Percentiles rank a stretch among this genome's conserved stretches.
phyloP scores from a whole-genome alignment of 2,329 filamentous ascomycete genomes.

The Phoma sp. region DNA sequence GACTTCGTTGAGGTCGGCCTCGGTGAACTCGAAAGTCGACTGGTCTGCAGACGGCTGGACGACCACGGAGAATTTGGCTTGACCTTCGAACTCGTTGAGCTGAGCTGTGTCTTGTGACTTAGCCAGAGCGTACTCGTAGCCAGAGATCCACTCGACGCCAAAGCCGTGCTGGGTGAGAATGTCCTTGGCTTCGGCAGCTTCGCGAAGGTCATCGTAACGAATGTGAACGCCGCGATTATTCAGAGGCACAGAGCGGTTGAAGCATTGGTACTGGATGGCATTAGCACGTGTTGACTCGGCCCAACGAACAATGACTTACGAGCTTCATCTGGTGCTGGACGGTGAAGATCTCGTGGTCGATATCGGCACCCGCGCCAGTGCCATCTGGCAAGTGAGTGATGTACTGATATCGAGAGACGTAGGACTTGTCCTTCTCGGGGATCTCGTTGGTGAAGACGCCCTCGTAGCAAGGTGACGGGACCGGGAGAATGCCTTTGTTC shows the following conservation, averaged over 20 bases:
- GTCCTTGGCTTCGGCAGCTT: conserved; percentile 38
- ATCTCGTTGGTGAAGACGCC: conserved; percentile 37
- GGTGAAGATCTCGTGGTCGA: conserved; percentile 30
- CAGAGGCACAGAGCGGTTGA: conserved; percentile 28
- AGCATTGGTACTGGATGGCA: conserved; percentile 32
- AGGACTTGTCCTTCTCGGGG: conserved; percentile 22
- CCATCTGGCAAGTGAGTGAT: conserved; percentile 29
- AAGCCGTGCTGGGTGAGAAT: conserved; percentile 31
- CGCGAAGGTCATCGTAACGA: conserved; percentile 49
- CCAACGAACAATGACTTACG: conserved; percentile 22
- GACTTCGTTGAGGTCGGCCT: conserved; percentile 23
- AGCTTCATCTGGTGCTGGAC: conserved; percentile 39
- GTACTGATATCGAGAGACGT: conserved; percentile 36
- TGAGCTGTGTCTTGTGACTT: conserved; percentile 32
- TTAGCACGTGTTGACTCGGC: conserved; percentile 21
- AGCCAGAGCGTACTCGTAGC: conserved; percentile 31
- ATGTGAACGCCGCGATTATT: conserved; percentile 36
- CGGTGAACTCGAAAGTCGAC: conserved; percentile 19
- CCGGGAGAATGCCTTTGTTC: conserved; percentile 21
- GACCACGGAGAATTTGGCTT: conserved; percentile 31
- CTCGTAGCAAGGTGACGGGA: conserved; percentile 18
- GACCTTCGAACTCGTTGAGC: conserved; percentile 42
- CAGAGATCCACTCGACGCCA: conserved; percentile 26
- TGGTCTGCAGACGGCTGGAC: conserved; percentile 25
- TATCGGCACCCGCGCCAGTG: conserved; percentile 28